Evolutionary conservation across 2,329 filamentous ascomycete species (phyloP).

Genomic region (Pseudogymnoascus sp.): DNA sequence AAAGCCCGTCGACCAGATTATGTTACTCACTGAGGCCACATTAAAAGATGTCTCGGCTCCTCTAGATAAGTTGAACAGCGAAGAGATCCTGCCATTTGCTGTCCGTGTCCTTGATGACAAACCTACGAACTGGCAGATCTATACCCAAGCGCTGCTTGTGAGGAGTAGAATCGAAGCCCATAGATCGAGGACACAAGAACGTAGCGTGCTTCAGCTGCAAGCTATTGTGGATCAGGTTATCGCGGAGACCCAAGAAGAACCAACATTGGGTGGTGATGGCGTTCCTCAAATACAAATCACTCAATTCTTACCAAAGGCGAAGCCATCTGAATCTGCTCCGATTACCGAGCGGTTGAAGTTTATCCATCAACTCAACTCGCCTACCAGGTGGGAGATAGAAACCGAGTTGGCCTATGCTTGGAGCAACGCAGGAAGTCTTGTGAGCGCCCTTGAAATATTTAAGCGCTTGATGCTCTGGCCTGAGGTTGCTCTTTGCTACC

Average conservation of each 20-base stretch:
- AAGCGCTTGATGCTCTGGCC: conserved; percentile 90
- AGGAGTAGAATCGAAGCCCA: conserved; percentile 86
- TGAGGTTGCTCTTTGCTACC: conserved; percentile 76
- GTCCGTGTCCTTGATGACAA: conserved; percentile 81
- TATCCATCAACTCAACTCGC: conserved; percentile 75
- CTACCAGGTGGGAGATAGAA: conserved; percentile 88
- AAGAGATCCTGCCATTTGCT: conserved; percentile 89
- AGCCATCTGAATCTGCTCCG: conserved; percentile 69
- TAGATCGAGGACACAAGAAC: conserved; percentile 77
- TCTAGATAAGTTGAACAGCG: conserved; percentile 76
- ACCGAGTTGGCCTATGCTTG: conserved; percentile 89
- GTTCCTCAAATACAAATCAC: conserved; percentile 47
- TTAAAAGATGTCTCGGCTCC: conserved; percentile 84
- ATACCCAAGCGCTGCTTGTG: conserved; percentile 86
- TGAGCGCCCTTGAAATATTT: conserved; percentile 92
- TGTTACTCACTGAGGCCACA: conserved; percentile 78
- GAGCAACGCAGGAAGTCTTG: conserved; percentile 78
- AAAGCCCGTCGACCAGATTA: conserved; percentile 78
- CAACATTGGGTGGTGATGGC: conserved; percentile 25
- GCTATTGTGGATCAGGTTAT: conserved; percentile 93
- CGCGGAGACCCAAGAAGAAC: conserved; percentile 57
- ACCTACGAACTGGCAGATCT: conserved; percentile 95
- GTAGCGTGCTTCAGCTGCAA: conserved; percentile 86
- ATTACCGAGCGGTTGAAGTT: conserved; percentile 72
- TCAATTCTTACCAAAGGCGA: conserved; percentile 73